Percentiles rank a stretch among this genome's conserved stretches.
Conservation (phyloP, 768 basidiomycete species). For the Vararia minispora region DNA sequence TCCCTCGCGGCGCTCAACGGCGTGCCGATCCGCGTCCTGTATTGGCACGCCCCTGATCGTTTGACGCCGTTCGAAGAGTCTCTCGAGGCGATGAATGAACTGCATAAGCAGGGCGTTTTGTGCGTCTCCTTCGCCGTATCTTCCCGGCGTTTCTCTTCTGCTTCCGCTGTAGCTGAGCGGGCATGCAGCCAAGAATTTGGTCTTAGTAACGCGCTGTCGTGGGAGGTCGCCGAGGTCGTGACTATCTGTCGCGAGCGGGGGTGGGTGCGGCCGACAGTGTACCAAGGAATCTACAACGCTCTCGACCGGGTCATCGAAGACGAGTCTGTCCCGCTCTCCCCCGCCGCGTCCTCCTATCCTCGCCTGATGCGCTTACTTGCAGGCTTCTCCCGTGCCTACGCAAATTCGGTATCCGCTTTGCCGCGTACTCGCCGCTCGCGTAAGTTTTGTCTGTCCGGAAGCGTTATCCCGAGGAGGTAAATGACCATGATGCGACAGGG, state of each 20-base stretch:
- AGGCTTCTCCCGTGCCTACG: conserved; percentile 17
- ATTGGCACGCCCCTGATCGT: conserved; percentile 20
- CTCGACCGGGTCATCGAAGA: conserved; percentile 14
- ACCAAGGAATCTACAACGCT: conserved; percentile 17
- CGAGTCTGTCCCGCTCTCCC: conserved; percentile 4
- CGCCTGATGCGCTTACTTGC: neutral
- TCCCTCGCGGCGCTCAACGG: neutral
- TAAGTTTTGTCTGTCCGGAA: conserved; percentile 6
- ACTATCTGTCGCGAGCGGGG: conserved; percentile 17
- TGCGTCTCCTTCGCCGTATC: neutral
- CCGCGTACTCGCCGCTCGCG: conserved; percentile 21
- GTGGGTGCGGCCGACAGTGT: conserved; percentile 18
- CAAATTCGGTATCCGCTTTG: conserved; percentile 20
- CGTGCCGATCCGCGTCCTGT: conserved; percentile 9
- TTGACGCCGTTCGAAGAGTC: conserved; percentile 13
- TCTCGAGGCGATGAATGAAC: conserved; percentile 18
- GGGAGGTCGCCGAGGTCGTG: conserved; percentile 19
- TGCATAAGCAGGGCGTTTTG: conserved; percentile 16
- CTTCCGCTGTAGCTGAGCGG: too few relatives aligned
- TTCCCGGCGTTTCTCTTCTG: neutral
- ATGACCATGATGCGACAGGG: neutral
- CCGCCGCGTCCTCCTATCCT: too few relatives aligned
- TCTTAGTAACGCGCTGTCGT: conserved; percentile 14
- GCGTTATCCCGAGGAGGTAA: neutral
- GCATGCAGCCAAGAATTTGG: conserved; percentile 12